These are phyloP conservation scores for Citrullus amarus DNA, from an alignment of 306 rosid species.

Conservation along the genomic window DNA sequence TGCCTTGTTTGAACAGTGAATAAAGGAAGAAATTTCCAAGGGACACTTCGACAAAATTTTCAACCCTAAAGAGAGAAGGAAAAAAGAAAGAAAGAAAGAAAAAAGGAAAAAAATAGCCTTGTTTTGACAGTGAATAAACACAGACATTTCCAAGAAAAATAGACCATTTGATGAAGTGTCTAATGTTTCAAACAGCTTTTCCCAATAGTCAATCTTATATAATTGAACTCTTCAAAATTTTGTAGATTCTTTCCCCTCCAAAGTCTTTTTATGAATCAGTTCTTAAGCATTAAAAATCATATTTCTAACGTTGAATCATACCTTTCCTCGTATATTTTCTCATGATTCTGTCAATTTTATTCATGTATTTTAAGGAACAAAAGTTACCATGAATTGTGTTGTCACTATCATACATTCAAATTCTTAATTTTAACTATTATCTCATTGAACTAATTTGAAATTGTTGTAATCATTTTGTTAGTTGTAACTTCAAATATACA, in stretches of 20 bases:
- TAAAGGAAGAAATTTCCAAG: not conserved
- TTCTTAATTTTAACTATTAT: not conserved
- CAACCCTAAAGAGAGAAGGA: not conserved
- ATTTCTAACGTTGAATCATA: not conserved
- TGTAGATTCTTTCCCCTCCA: not conserved
- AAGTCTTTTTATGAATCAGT: not conserved
- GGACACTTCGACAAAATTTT: not conserved
- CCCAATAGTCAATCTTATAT: not conserved
- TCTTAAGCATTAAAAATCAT: not conserved
- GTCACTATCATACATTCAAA: not conserved
- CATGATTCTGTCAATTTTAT: not conserved
- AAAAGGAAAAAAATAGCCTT: not conserved
- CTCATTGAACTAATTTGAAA: not conserved
- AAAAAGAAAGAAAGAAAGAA: not conserved
- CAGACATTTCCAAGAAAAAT: not conserved
- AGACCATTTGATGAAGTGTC: not conserved
- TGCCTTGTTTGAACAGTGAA: not conserved
- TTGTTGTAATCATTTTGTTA: too few relatives aligned
- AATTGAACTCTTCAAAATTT: not conserved
- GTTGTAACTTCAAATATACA: not conserved
- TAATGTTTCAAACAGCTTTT: not conserved
- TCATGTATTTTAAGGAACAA: not conserved
- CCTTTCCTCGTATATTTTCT: not conserved
- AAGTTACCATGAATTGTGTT: not conserved
- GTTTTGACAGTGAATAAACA: not conserved